Percentiles rank a stretch among this genome's conserved stretches.
Evolutionary conservation across 2,329 filamentous ascomycete species (phyloP).

Genomic region (Pleomassaria siparia): DNA sequence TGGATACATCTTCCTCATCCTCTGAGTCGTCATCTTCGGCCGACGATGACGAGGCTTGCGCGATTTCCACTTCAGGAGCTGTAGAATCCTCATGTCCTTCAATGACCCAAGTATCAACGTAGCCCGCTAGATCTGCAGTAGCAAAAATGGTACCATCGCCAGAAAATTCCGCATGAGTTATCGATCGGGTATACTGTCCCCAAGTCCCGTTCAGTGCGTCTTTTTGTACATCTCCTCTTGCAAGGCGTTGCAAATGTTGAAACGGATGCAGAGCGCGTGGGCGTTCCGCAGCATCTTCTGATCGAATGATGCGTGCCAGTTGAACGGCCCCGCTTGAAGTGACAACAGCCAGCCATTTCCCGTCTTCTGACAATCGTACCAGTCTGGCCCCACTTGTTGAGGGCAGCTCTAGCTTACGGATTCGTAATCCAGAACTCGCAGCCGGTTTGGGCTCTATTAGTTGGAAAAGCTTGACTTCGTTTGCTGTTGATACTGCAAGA

Average conservation of each 20-base stretch:
- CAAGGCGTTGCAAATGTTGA: slow-evolving; percentile 43
- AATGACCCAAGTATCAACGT: slow-evolving; percentile 83
- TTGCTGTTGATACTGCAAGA: slow-evolving; percentile 73
- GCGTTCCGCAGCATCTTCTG: slow-evolving; percentile 42
- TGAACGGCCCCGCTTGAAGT: slow-evolving; percentile 48
- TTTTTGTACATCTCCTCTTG: slow-evolving; percentile 26
- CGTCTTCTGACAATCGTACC: slow-evolving; percentile 69
- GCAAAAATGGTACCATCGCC: slow-evolving; percentile 77
- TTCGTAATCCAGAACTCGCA: slow-evolving; percentile 62
- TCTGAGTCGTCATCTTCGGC: slow-evolving; percentile 38
- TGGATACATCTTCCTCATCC: slow-evolving; percentile 38
- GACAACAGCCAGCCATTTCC: slow-evolving; percentile 66
- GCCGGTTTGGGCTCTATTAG: slow-evolving; percentile 58
- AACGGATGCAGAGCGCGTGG: slow-evolving; percentile 41
- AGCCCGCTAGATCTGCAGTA: slow-evolving; percentile 78
- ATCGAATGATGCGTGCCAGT: slow-evolving; percentile 50
- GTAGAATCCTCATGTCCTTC: slow-evolving; percentile 57
- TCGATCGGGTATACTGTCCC: slow-evolving; percentile 73
- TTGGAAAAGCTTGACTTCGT: slow-evolving; percentile 76
- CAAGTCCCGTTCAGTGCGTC: slow-evolving; percentile 62
- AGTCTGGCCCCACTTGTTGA: slow-evolving; percentile 66
- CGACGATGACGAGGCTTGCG: slow-evolving; percentile 32
- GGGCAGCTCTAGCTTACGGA: slow-evolving; percentile 71
- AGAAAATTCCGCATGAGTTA: slow-evolving; percentile 77
- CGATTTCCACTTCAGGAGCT: slow-evolving; percentile 44